These are phyloP conservation scores for Leersia perrieri DNA, from an alignment of 176 grass and related monocot species.

Conservation along the genomic window DNA sequence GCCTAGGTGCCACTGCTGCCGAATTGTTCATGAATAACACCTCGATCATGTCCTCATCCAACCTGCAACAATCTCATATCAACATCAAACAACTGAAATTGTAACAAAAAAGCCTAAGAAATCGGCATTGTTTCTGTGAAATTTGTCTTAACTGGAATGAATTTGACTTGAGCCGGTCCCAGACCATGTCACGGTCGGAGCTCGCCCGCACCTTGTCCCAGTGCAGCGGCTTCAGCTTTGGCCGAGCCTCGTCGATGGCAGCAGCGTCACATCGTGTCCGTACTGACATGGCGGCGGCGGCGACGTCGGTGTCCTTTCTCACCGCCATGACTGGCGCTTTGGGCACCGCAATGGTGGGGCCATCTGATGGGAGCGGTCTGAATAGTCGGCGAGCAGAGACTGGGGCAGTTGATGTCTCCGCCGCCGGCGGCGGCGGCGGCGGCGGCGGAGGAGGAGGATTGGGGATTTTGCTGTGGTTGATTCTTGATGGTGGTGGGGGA, in stretches of 20 bases:
- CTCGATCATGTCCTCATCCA: slow-evolving; percentile 97
- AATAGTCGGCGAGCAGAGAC: slow-evolving; percentile 35
- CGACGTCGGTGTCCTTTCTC: neutral
- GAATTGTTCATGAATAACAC: slow-evolving; percentile 74
- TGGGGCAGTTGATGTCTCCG: slow-evolving; percentile 13
- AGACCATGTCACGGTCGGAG: slow-evolving; percentile 74
- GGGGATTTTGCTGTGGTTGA: slow-evolving; percentile 12
- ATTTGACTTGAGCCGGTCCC: slow-evolving; percentile 75
- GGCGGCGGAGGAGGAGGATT: slow-evolving; percentile 14
- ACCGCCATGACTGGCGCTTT: slow-evolving; percentile 11
- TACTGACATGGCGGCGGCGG: slow-evolving; percentile 19
- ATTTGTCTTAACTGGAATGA: slow-evolving; percentile 86
- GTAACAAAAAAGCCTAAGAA: neutral
- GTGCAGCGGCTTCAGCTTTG: slow-evolving; percentile 83
- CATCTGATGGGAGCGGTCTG: slow-evolving; percentile 43
- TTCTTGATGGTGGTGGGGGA: slow-evolving; percentile 29
- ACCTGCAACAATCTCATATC: slow-evolving; percentile 32
- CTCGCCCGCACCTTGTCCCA: slow-evolving; percentile 78
- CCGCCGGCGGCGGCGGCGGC: too few relatives aligned
- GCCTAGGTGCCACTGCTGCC: slow-evolving; percentile 10
- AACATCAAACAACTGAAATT: neutral
- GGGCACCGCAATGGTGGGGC: slow-evolving; percentile 15
- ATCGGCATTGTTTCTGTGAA: neutral
- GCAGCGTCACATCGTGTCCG: neutral
- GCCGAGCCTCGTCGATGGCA: slow-evolving; percentile 29